Base-by-base conservation (phyloP, 768 basidiomycete genomes). In the Suillus subaureus region DNA sequence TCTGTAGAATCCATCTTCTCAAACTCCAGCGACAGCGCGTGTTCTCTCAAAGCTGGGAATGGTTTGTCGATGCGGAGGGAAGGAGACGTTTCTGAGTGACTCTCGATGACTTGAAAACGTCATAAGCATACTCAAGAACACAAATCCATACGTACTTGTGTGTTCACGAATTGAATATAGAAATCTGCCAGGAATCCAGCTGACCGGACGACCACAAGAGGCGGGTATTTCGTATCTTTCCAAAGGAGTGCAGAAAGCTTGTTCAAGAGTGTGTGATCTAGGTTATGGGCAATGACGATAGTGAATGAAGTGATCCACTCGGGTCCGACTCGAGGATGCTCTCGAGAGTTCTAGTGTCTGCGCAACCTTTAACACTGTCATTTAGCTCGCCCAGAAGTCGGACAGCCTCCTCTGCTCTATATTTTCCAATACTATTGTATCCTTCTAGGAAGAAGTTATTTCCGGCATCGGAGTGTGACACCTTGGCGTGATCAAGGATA, bases 361-460 rank as follows among this genome's bases (percentile, higher is more conserved):
- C 87, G 51, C 76, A 71, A 2, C 93, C 94, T 61, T 89, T 82
- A 6, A 97, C 97, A 64, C 88, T 82, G 5, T 94, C 91, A 76
- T 99, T 99, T 54, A 99, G 86, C 77, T 98, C 97, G 5, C 80
- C 73, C 13, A 99, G 83, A 61, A 91, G 82, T 21, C 84, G 82
- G 21, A 93, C 92, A 1, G 90, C 89, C 74, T 98, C 93, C 60
- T 85, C 75, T 0, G 97, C 94, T 40, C 93, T 87, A 63, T 83
- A 83, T 75, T 89, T 90, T 6, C 94, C 94, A 54, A 99, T 83
- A 70, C 90, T 92, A n/a, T 85, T 78, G 5, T 79, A 77, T 0
- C 88, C 91, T 47, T 91, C 86, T 31, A 99, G 82, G 80, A 99
- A 99, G 81, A 99, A 99, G 80, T 99, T 99, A 82, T 95, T 94